A percentile compares a stretch with the other conserved stretches of the same genome.
Evolutionary conservation across 1,284 basidiomycete genomes (phyloP).

Genomic region (Sanghuangporus baumii): DNA sequence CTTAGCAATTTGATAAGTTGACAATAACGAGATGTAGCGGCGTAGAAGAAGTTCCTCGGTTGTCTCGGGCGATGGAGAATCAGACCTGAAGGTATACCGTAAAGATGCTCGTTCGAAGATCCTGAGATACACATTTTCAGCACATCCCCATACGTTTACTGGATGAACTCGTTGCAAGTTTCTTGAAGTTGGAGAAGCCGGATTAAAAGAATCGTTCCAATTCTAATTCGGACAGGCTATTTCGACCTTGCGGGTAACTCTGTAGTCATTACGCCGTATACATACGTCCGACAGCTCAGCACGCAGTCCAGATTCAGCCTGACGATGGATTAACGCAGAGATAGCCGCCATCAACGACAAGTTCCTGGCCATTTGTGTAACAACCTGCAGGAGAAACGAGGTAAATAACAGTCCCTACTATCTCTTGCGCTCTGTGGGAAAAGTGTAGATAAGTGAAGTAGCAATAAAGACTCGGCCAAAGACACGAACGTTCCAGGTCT

Average conservation of each 20-base stretch:
- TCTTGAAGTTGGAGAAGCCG: no score
- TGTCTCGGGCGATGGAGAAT: neutral
- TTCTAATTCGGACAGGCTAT: no score
- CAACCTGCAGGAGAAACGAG: slow-evolving; percentile 64
- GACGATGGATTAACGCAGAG: slow-evolving; percentile 61
- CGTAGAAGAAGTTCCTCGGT: neutral
- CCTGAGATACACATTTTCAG: no score
- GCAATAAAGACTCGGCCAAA: neutral
- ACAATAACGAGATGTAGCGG: neutral
- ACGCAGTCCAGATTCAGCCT: neutral
- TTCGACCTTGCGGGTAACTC: neutral
- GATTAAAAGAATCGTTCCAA: no score
- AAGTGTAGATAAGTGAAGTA: neutral
- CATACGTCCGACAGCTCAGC: neutral
- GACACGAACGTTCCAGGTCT: slow-evolving; percentile 58
- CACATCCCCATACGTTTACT: no score
- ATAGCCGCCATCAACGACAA: slow-evolving; percentile 70
- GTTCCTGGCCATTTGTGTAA: slow-evolving; percentile 71
- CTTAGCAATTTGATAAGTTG: neutral
- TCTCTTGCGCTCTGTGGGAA: slow-evolving; percentile 52
- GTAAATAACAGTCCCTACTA: slow-evolving; percentile 70
- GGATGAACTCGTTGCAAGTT: no score
- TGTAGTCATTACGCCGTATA: neutral
- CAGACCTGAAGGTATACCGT: no score
- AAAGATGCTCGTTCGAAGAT: no score